These are phyloP conservation scores for Nakazawaea wickerhamii DNA, from an alignment of 805 yeast species.

Conservation along the genomic window DNA sequence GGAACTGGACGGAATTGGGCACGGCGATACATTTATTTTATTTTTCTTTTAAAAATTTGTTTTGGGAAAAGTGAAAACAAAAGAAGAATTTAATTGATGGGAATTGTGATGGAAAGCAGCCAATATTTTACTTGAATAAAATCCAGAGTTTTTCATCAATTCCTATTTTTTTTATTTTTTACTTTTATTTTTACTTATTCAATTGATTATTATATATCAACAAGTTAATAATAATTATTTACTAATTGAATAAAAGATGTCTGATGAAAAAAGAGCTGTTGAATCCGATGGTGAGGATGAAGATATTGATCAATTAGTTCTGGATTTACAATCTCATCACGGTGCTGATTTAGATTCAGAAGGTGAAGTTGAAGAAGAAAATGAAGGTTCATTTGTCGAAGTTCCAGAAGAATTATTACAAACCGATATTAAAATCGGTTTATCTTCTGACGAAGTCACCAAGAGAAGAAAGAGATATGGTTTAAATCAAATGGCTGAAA, in stretches of 20 bases:
- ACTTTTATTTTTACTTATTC: too few species aligned
- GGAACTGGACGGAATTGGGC: too few species aligned
- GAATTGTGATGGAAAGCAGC: too few species aligned
- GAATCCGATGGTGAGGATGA: conserved; percentile 57
- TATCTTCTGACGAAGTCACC: conserved; percentile 68
- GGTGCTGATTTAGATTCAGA: conserved; percentile 44
- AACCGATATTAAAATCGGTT: conserved; percentile 77
- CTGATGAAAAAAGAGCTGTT: conserved; percentile 20
- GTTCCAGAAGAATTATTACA: conserved; percentile 83
- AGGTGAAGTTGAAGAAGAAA: conserved; percentile 36
- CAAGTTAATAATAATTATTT: too few species aligned
- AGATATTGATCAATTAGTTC: conserved; percentile 66
- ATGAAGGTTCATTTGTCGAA: conserved; percentile 60
- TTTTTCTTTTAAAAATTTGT: too few species aligned
- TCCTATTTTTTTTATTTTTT: too few species aligned
- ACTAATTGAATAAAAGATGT: conserved; percentile 1
- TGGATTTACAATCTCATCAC: conserved; percentile 71
- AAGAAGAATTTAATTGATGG: too few species aligned
- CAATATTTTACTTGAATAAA: too few species aligned
- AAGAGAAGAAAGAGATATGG: conserved; percentile 89
- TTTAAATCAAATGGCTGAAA: conserved; percentile 87
- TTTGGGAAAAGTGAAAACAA: too few species aligned
- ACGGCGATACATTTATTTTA: too few species aligned
- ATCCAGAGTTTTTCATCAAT: too few species aligned
- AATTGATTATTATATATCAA: too few species aligned